Base-by-base conservation (phyloP, 352 stramenopile species). In the Hyaloperonospora arabidopsidis region DNA sequence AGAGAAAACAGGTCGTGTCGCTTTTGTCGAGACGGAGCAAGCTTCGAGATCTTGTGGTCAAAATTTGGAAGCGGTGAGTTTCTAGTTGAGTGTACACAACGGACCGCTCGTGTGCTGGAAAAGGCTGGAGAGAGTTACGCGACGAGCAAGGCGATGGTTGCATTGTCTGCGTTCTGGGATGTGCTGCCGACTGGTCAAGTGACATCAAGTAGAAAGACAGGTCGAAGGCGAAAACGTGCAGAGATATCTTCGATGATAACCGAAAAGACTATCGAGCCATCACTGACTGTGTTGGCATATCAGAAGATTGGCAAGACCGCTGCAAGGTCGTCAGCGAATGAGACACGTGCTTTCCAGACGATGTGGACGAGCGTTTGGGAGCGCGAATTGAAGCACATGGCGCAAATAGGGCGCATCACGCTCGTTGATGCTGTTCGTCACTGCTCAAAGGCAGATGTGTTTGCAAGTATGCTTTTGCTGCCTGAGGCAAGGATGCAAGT, bases 311-410 rank as follows among this genome's bases (percentile, higher is more conserved):
- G n/a, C 41, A 22, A 59, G 12, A 17, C 18, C 2, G 23, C n/a
- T 47, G 34, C 18, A 14, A 19, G n/a, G n/a, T 22, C 47, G 6
- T 21, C 38, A 21, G 35, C 10, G 14, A 14, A 18, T 28, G 41
- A 40, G 32, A 19, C 15, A 2, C 25, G 50, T 36, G 32, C 18
- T 17, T 40, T 56, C 40, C 36, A 35, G 22, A 54, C 32, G 10
- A 59, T 78, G 44, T 79, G 72, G 72, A 52, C 19, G 17, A 61
- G 49, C 15, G 46, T 78, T 36, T 78, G 69, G 67, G 23, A 64
- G n/a, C 65, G 63, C 49, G 68, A 76, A 39, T 43, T 57, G 0
- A 54, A 56, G 36, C 49, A 50, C 11, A 43, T 63, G 28, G 32
- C 21, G 6, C 38, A 40, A 40, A 6, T 15, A 5, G 59, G 57